Percentiles rank a stretch among this genome's conserved stretches.
Conservation (phyloP, 345 rosid genomes). For the Trapa incisa region DNA sequence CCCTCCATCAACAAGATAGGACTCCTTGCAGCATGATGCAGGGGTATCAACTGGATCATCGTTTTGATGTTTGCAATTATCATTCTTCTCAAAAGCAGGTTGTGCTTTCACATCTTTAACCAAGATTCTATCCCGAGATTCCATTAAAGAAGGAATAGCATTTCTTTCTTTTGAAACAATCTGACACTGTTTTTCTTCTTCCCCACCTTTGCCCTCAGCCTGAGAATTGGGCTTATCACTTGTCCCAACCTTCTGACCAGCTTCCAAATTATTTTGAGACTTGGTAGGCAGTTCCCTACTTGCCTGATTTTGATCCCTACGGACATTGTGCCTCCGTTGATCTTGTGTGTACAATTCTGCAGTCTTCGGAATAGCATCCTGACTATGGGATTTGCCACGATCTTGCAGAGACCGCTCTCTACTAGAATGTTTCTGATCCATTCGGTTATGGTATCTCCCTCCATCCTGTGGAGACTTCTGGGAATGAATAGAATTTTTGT, state of each 20-base stretch:
- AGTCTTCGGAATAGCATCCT: conserved; percentile 50
- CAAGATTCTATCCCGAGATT: conserved; percentile 42
- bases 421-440: conserved; percentile 49
- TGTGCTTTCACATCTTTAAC: conserved; percentile 18
- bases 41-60: conserved; percentile 39
- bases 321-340: conserved; percentile 33
- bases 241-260: conserved; percentile 36
- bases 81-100: conserved; percentile 33
- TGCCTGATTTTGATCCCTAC: conserved; percentile 46
- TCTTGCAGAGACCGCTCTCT: conserved; percentile 51
- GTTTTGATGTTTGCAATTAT: conserved; percentile 30
- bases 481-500: conserved; percentile 51
- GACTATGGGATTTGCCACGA: conserved; percentile 34
- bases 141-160: conserved; percentile 27
- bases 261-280: conserved; percentile 35
- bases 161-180: conserved; percentile 40
- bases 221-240: conserved; percentile 53
- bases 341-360: conserved; percentile 45
- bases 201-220: conserved; percentile 24
- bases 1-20: conserved; percentile 32
- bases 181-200: conserved; percentile 44
- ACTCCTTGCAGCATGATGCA: conserved; percentile 25
- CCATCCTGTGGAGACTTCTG: conserved; percentile 58
- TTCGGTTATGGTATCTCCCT: conserved; percentile 27
- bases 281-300: conserved; percentile 47